Evolutionary conservation across 208 protist genomes (phyloP).

Genomic region (Leishmania guyanensis): DNA sequence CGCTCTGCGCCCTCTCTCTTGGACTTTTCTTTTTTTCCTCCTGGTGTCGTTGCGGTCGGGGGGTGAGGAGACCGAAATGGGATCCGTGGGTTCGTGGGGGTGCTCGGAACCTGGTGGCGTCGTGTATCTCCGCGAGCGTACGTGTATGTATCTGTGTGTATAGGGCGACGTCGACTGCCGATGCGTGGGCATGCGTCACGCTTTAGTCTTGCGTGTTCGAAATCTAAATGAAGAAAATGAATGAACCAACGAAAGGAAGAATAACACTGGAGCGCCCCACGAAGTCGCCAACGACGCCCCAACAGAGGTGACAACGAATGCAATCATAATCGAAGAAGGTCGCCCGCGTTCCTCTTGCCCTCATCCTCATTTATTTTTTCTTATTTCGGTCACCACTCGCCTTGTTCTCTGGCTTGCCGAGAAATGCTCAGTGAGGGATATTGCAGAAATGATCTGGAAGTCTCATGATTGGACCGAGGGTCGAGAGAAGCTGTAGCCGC

Average conservation of each 20-base stretch:
- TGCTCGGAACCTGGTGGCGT: neutral
- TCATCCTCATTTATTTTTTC: neutral
- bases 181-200: neutral
- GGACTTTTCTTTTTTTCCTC: neutral
- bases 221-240: neutral
- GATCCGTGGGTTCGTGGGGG: neutral
- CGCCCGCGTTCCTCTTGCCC: neutral
- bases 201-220: neutral
- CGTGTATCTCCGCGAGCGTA: neutral
- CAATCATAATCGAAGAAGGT: neutral
- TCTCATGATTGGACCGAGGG: neutral
- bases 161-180: neutral
- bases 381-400: neutral
- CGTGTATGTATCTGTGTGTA: neutral
- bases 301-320: neutral
- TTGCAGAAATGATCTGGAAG: neutral
- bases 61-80: neutral
- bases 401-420: neutral
- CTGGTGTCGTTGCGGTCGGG: neutral
- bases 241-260: neutral
- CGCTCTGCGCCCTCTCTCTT: neutral
- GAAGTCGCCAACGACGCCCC: neutral
- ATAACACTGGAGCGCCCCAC: neutral
- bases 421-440: neutral
- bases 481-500: neutral